Evolutionary conservation across 108 stramenopile genomes (phyloP).

Genomic region (Nitzschia palea): DNA sequence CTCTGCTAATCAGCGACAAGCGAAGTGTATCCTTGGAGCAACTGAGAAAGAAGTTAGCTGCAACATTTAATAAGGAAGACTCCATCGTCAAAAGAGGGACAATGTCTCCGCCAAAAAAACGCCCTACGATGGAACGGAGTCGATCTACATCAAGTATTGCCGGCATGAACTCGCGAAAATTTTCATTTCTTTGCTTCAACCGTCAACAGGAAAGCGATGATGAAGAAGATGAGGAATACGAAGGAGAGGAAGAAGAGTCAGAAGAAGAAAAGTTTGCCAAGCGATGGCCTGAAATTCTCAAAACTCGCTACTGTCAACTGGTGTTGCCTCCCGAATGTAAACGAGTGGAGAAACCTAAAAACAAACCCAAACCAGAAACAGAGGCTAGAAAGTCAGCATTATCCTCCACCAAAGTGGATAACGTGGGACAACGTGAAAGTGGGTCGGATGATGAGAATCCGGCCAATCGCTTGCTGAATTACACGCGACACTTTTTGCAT

Average conservation of each 20-base stretch:
- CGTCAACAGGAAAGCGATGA: neutral
- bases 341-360: conserved; percentile 44
- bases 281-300: conserved; percentile 51
- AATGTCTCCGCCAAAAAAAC: conserved; percentile 1
- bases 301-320: conserved; percentile 47
- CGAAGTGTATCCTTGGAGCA: neutral
- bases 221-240: conserved; percentile 18
- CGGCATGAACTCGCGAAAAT: neutral
- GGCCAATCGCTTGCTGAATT: conserved; percentile 30
- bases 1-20: neutral
- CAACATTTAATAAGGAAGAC: neutral
- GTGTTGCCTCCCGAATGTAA: conserved; percentile 77
- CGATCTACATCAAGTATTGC: conserved; percentile 28
- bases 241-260: conserved; percentile 41
- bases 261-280: conserved; percentile 76
- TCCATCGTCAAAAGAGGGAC: neutral
- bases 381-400: neutral
- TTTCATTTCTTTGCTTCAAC: neutral
- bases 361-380: neutral
- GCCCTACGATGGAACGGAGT: conserved; percentile 22
- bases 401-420: neutral
- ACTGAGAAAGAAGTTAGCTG: neutral
- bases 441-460: conserved; percentile 40
- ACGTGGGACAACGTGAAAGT: conserved; percentile 1
- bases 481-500: conserved; percentile 32